A percentile compares a stretch with the other conserved stretches of the same genome.
Evolutionary conservation across 2,329 filamentous ascomycete species (phyloP).

Genomic region (Seiridium unicorne): DNA sequence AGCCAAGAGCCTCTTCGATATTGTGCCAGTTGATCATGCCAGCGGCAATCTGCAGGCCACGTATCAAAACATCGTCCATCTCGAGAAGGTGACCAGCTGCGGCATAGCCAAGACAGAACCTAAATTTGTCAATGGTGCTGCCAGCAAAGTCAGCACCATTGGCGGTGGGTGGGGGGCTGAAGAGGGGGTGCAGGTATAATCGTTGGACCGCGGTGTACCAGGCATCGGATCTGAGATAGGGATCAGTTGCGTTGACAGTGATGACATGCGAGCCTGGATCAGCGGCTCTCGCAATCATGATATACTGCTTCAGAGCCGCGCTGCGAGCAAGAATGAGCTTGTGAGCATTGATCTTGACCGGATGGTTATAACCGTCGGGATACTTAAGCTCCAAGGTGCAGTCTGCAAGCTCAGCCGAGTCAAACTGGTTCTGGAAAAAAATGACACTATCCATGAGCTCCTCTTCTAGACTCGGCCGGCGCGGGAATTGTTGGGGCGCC

Average conservation of each 20-base stretch:
- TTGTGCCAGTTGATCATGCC: slow-evolving; percentile 62
- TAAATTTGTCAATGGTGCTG: slow-evolving; percentile 41
- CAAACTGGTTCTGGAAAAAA: slow-evolving; percentile 37
- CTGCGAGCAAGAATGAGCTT: slow-evolving; percentile 56
- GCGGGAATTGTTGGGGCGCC: slow-evolving; percentile 15
- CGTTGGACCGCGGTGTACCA: slow-evolving; percentile 58
- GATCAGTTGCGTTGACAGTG: slow-evolving; percentile 47
- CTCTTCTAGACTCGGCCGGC: slow-evolving; percentile 19
- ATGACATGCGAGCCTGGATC: slow-evolving; percentile 35
- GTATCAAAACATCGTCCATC: slow-evolving; percentile 52
- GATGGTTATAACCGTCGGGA: slow-evolving; percentile 31
- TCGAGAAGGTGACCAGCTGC: slow-evolving; percentile 60
- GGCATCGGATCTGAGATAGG: slow-evolving; percentile 52
- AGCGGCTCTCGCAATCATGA: slow-evolving; percentile 29
- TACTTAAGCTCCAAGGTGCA: slow-evolving; percentile 39
- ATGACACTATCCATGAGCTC: slow-evolving; percentile 23
- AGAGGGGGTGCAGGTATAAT: slow-evolving; percentile 54
- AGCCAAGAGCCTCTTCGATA: slow-evolving; percentile 57
- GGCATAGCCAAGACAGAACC: slow-evolving; percentile 62
- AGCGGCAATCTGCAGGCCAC: slow-evolving; percentile 59
- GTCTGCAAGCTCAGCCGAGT: slow-evolving; percentile 37
- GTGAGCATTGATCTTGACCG: slow-evolving; percentile 51
- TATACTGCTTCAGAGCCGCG: slow-evolving; percentile 33
- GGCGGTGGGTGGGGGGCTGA: slow-evolving; percentile 31
- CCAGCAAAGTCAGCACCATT: slow-evolving; percentile 34